These are phyloP conservation scores for Eremothecium cymbalariae DNA, from an alignment of 1,139 yeast species.

Conservation along the genomic window DNA sequence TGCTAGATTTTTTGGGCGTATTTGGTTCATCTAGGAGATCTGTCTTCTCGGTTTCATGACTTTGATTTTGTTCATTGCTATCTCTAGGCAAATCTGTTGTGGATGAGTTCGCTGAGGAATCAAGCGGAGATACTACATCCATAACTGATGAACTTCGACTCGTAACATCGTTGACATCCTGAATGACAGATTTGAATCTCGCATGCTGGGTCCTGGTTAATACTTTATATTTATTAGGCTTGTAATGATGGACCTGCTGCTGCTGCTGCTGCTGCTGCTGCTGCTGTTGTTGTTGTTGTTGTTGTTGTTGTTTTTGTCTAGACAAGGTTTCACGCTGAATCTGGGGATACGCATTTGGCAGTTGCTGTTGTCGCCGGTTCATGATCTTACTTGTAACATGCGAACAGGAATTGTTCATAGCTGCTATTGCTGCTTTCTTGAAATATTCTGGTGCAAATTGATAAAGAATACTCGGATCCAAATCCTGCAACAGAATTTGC, in stretches of 20 bases:
- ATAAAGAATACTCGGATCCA: conserved; percentile 13
- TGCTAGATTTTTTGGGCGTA: conserved; percentile 1
- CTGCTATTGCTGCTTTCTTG: conserved; percentile 9
- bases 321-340: no score
- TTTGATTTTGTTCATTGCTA: background rate
- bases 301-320: conserved; percentile 18
- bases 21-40: no score
- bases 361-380: conserved; percentile 13
- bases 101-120: background rate
- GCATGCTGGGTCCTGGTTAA: background rate
- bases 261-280: background rate
- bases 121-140: no score
- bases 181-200: background rate
- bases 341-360: no score
- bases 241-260: background rate
- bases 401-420: conserved; percentile 4
- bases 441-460: conserved; percentile 8
- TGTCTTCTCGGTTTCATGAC: no score
- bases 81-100: background rate
- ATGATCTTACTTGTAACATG: background rate
- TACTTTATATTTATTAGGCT: background rate
- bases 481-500: conserved; percentile 17
- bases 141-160: background rate
- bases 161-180: background rate
- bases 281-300: conserved; percentile 11